Evolutionary conservation across 2,329 filamentous ascomycete species (phyloP).

Genomic region (Talaromyces verruculosus): DNA sequence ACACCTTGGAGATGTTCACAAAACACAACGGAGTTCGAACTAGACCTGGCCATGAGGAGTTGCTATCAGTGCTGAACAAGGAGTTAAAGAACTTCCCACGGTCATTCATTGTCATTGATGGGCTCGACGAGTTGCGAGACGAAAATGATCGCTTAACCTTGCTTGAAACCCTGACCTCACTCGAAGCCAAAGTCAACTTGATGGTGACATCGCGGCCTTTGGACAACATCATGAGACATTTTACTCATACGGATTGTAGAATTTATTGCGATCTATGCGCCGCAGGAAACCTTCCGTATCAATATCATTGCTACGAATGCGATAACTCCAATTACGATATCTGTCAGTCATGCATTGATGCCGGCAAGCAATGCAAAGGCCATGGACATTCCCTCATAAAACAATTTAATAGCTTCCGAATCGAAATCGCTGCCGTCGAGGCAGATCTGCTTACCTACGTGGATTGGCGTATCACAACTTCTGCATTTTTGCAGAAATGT

Average conservation of each 20-base stretch:
- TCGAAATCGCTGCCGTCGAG: slow-evolving; percentile 4
- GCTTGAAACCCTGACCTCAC: background rate
- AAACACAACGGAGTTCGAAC: slow-evolving; percentile 1
- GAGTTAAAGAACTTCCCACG: background rate
- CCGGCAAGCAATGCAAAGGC: background rate
- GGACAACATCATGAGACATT: background rate
- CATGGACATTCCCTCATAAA: slow-evolving; percentile 1
- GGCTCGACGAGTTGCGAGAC: slow-evolving; percentile 1
- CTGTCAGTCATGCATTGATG: background rate
- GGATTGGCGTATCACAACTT: slow-evolving; percentile 7
- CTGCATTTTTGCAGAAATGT: slow-evolving; percentile 8
- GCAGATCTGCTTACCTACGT: slow-evolving; percentile 6
- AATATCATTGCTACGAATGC: slow-evolving; percentile 4
- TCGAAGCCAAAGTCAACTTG: slow-evolving; percentile 1
- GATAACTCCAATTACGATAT: background rate
- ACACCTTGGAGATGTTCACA: background rate
- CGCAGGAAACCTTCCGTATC: background rate
- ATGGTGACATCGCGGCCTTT: slow-evolving; percentile 4
- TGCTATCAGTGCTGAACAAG: background rate
- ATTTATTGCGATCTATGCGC: background rate
- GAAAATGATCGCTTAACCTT: background rate
- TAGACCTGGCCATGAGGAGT: background rate
- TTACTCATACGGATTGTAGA: background rate
- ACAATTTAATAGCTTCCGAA: slow-evolving; percentile 4
- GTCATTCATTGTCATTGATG: slow-evolving; percentile 4